phyloP scores from a whole-genome alignment of 768 basidiomycete genomes.

The Baorangia bicolor region DNA sequence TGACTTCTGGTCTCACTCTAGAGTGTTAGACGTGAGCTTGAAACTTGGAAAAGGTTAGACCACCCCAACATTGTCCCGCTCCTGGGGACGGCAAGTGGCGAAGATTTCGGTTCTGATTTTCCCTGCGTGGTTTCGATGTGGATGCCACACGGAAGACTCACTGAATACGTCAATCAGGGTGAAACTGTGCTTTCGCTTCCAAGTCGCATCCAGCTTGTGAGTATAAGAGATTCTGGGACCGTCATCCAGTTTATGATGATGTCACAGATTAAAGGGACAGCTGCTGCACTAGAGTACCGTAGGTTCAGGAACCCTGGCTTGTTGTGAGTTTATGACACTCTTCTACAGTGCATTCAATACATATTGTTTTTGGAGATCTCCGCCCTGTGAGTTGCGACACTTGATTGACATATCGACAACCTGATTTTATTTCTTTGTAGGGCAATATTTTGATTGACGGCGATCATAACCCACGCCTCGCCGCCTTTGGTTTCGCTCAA shows the following conservation, averaged over 20 bases:
- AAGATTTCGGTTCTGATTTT: conserved; percentile 1
- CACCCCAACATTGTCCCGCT: conserved; percentile 11
- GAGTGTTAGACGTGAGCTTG: conserved; percentile 4
- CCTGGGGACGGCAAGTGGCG: background rate
- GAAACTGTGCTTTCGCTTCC: background rate
- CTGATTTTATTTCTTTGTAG: background rate
- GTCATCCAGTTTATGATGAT: background rate
- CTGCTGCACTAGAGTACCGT: background rate
- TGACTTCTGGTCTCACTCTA: background rate
- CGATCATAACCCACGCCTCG: background rate
- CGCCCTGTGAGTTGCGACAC: background rate
- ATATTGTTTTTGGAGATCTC: background rate
- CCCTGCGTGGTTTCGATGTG: conserved; percentile 7
- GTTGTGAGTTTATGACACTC: background rate
- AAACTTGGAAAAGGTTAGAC: conserved; percentile 5
- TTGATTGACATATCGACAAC: background rate
- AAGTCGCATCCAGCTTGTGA: background rate
- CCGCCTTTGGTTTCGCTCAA: conserved; percentile 5
- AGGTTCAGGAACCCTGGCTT: background rate
- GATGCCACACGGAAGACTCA: conserved; percentile 5
- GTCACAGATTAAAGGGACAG: background rate
- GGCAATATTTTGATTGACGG: conserved; percentile 2
- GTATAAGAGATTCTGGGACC: background rate
- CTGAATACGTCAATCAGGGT: background rate
- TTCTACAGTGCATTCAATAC: background rate